These are phyloP conservation scores for Geotrichum phurueaensis DNA, from an alignment of 1,139 yeast genomes.

Conservation along the genomic window DNA sequence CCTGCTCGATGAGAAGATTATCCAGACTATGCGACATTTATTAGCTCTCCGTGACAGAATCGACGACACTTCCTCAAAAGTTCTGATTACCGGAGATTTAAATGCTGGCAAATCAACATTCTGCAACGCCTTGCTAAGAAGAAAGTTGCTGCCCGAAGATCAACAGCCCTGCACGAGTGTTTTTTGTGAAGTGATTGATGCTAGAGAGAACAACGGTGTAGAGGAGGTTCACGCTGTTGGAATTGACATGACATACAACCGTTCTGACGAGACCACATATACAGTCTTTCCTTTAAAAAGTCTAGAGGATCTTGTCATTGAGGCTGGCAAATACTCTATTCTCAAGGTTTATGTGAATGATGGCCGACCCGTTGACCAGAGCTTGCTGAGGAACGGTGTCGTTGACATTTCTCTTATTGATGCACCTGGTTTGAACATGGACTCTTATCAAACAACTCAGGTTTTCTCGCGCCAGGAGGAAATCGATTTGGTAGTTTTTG, in stretches of 20 bases:
- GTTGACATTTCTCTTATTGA: conserved; percentile 90
- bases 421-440: conserved; percentile 95
- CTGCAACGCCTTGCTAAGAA: conserved; percentile 80
- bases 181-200: conserved; percentile 89
- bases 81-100: conserved; percentile 92
- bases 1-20: conserved; percentile 57
- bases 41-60: conserved; percentile 73
- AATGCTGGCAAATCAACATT: conserved; percentile 96
- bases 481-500: conserved; percentile 92
- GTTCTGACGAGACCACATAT: conserved; percentile 61
- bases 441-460: conserved; percentile 89
- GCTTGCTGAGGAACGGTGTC: conserved; percentile 80
- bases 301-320: conserved; percentile 65
- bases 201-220: conserved; percentile 60
- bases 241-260: conserved; percentile 52
- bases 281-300: conserved; percentile 49
- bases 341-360: conserved; percentile 81
- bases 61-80: conserved; percentile 88
- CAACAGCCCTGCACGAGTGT: conserved; percentile 98
- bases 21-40: conserved; percentile 59
- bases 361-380: conserved; percentile 57
- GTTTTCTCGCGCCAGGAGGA: conserved; percentile 96
- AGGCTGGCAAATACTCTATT: conserved; percentile 64
- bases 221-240: conserved; percentile 96
- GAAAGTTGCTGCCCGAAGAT: conserved; percentile 83